Conservation (phyloP, 305 asterid genomes). For the Fraxinus albicans region DNA sequence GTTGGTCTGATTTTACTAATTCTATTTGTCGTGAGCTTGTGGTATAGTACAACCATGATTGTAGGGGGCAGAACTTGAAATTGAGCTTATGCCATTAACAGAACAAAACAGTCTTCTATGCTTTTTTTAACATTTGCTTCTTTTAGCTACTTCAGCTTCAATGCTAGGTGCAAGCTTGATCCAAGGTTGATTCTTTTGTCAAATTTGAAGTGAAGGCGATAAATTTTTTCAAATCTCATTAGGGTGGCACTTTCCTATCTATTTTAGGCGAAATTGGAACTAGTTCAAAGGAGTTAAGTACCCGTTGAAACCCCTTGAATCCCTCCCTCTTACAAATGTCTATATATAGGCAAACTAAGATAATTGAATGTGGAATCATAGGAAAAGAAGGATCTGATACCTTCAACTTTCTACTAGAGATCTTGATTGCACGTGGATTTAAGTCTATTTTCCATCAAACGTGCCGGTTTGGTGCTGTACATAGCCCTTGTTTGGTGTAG, state of each 20-base stretch:
- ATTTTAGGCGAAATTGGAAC: not conserved
- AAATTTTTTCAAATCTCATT: not conserved
- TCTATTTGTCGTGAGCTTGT: not conserved
- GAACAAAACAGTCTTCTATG: not conserved
- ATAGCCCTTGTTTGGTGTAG: not conserved
- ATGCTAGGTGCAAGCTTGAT: not conserved
- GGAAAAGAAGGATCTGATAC: not conserved
- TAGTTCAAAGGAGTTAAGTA: not conserved
- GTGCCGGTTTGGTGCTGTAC: not conserved
- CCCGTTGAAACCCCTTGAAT: not conserved
- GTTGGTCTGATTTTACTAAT: not conserved
- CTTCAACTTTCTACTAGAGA: not conserved
- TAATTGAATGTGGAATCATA: not conserved
- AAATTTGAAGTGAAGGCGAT: not conserved
- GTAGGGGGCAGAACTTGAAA: not conserved
- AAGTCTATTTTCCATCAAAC: not conserved
- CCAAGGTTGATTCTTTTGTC: not conserved
- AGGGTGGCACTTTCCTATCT: not conserved
- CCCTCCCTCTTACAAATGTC: not conserved
- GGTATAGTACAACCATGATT: not conserved
- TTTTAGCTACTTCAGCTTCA: not conserved
- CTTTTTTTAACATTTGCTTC: not conserved
- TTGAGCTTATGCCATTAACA: not conserved
- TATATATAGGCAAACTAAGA: not conserved
- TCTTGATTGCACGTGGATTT: not conserved